phyloP scores from a whole-genome alignment of 2,329 filamentous ascomycete species.

The Sporothrix euskadiensis region DNA sequence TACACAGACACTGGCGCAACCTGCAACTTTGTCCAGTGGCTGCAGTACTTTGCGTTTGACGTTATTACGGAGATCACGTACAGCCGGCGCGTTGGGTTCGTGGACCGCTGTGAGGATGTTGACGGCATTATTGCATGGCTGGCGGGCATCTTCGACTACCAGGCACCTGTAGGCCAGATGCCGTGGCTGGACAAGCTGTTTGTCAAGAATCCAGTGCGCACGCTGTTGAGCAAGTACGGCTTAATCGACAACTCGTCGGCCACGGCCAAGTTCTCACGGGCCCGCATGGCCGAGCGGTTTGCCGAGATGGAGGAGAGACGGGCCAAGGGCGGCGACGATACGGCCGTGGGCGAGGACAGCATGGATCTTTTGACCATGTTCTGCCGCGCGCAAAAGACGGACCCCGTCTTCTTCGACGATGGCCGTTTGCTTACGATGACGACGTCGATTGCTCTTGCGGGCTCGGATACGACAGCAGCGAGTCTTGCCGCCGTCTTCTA shows the following conservation, averaged over 20 bases:
- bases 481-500: conserved; percentile 34
- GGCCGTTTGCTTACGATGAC: conserved; percentile 24
- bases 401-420: conserved; percentile 18
- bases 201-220: conserved; percentile 32
- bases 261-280: conserved; percentile 32
- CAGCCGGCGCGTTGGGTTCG: conserved; percentile 49
- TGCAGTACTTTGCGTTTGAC: conserved; percentile 54
- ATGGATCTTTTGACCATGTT: conserved; percentile 38
- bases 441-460: conserved; percentile 41
- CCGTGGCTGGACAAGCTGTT: conserved; percentile 34
- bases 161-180: conserved; percentile 38
- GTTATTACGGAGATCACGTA: conserved; percentile 55
- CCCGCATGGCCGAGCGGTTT: conserved; percentile 28
- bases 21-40: conserved; percentile 47
- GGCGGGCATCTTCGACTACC: conserved; percentile 36
- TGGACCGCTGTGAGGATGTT: conserved; percentile 47
- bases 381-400: conserved; percentile 9
- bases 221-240: conserved; percentile 40
- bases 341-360: not conserved
- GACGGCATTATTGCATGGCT: conserved; percentile 44
- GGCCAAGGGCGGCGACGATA: not conserved
- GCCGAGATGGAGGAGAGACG: not conserved
- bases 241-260: conserved; percentile 42
- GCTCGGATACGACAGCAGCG: conserved; percentile 37
- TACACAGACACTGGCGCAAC: conserved; percentile 34